Base-by-base conservation (phyloP, 2,329 filamentous ascomycete species). In the Colletotrichum sp. region DNA sequence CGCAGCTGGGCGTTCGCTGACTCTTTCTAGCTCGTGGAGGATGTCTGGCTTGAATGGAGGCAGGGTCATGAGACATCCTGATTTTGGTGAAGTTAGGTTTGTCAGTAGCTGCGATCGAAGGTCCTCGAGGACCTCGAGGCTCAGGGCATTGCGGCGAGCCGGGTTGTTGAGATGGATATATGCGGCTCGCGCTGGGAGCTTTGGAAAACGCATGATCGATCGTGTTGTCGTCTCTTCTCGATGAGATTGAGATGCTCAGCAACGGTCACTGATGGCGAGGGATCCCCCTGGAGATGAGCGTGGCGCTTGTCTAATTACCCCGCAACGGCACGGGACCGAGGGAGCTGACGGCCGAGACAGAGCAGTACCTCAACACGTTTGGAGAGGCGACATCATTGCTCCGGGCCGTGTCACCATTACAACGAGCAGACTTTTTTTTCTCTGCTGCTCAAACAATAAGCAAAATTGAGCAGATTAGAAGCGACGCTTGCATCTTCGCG, bases 131-230 rank as follows among this genome's bases (percentile, higher is more conserved):
- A 78, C 67, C 5, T 76, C 47, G 13, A 79, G 66, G 33, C 78
- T 77, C 36, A 81, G 76, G 18, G 79, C 78, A 36, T 82, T 81
- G 70, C 79, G 76, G 9, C 65, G 75, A 7, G 47, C 6, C 5
- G 79, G 77, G 29, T 81, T 81, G 24, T 75, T 54, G 31, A 81
- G 70, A 59, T 68, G 70, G 16, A 82, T 65, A 66, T 81, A 81
- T 3, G 77, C 78, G 12, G 78, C 80, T 38, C 77, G 77, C 5
- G 73, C 55, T 2, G 80, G 80, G 5, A 81, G 76, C 59, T 75
- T 78, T 3, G 79, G 79, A 18, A 79, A 24, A 18, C 47, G 65
- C 73, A 75, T 75, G n/a, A 21, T 51, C 43, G n/a, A 51, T 13
- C 11, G n/a, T 21, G 11, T 11, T 51, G 43, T 21, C 11, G 43